Evolutionary conservation across 805 yeast species (phyloP), one percentile per base, ranked within the genome.

Genomic region (Metschnikowia shivogae): DNA sequence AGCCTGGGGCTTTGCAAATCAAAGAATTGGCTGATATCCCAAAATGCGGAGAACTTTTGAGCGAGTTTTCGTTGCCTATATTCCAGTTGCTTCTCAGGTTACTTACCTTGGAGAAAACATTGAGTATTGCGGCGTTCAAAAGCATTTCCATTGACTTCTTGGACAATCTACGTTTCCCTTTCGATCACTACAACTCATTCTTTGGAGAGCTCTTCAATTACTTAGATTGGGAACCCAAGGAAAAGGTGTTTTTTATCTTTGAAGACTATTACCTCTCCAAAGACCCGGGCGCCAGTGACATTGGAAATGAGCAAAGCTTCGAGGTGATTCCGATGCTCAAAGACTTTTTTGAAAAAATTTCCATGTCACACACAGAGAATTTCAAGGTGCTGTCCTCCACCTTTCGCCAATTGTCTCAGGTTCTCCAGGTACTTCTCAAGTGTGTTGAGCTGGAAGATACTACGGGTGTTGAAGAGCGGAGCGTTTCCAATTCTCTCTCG

Each of bases 261-360:
- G 72, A 69, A 39, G 48, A 52, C 5, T 44, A 52, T 4, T 63
- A 68, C 28, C 55, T 71, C 20, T n/a, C 38, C 5, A 13, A 32
- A 5, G 32, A 36, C 29, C 35, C 42, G 6, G 42, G 35, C 20
- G 24, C 30, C 13, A 24, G 20, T 13, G 13, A 9, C 30, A 11
- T 14, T 32, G 22, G 36, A 36, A 12, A 42, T 13, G 31, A 8
- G 8, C 24, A 37, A 8, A 17, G 17, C 24, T n/a, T 7, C 8
- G 52, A 72, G 47, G 49, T 71, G 36, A 54, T 77, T 1, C 68
- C 71, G 0, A 58, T 63, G 11, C 58, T 77, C 38, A 67, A 65
- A 41, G 77, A 72, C 50, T 73, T 68, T 39, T 72, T 78, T 41
- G 70, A 71, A 28, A 76, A 72, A 49, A 75, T 79, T 49, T 68